phyloP scores from a whole-genome alignment of 495 filamentous ascomycete species.

The Aspergillus hancockii region DNA sequence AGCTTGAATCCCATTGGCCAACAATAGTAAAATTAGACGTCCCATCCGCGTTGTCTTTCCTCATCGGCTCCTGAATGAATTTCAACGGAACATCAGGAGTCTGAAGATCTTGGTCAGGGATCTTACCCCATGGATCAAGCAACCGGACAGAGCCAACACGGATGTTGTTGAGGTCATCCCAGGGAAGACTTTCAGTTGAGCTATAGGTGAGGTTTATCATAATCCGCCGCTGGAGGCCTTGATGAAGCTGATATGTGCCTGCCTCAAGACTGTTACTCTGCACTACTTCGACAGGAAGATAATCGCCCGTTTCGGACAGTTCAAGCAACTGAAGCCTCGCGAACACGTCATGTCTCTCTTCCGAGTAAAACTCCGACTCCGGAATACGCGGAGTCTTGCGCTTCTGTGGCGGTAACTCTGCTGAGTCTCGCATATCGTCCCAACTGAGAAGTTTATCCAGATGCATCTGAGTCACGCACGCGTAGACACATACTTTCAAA shows the following conservation, averaged over 20 bases:
- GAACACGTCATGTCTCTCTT: slow-evolving; percentile 93
- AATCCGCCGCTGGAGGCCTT: slow-evolving; percentile 89
- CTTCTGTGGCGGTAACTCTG: slow-evolving; percentile 52
- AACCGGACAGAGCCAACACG: slow-evolving; percentile 79
- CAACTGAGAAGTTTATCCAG: slow-evolving; percentile 96
- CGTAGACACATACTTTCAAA: slow-evolving; percentile 90
- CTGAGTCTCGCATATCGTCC: slow-evolving; percentile 91
- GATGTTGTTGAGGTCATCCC: slow-evolving; percentile 75
- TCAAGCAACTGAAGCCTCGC: slow-evolving; percentile 84
- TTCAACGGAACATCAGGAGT: slow-evolving; percentile 75
- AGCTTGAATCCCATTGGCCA: slow-evolving; percentile 95
- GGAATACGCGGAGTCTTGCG: slow-evolving; percentile 73
- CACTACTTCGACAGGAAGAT: slow-evolving; percentile 87
- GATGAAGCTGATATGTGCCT: slow-evolving; percentile 91
- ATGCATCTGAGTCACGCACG: slow-evolving; percentile 88
- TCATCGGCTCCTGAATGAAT: slow-evolving; percentile 69
- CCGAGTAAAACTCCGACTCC: slow-evolving; percentile 87
- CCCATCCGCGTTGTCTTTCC: slow-evolving; percentile 83
- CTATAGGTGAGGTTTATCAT: slow-evolving; percentile 84
- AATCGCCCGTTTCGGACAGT: slow-evolving; percentile 85
- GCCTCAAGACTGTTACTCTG: slow-evolving; percentile 79
- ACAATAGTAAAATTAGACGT: slow-evolving; percentile 83
- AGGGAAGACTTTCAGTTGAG: slow-evolving; percentile 82
- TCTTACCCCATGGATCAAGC: slow-evolving; percentile 80
- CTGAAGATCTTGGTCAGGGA: slow-evolving; percentile 71